Evolutionary conservation across 2,329 filamentous ascomycete genomes (phyloP).

Genomic region (Microdochium nivale): DNA sequence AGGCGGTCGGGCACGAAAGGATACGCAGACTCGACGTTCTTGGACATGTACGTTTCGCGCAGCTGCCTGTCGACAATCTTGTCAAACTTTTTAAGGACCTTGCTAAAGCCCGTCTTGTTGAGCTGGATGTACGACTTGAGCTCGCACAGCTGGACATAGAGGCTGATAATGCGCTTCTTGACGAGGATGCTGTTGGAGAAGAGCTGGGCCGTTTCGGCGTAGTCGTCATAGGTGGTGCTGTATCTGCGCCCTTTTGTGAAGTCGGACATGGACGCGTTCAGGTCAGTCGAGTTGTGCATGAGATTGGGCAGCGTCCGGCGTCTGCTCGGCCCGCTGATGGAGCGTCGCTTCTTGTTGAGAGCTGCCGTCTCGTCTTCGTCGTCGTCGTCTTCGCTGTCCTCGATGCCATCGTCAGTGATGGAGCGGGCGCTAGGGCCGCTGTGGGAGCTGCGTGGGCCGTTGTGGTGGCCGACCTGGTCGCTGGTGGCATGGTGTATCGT

Average conservation of each 20-base stretch:
- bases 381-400: slow-evolving; percentile 59
- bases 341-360: slow-evolving; percentile 34
- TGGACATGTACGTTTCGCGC: slow-evolving; percentile 66
- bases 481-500: slow-evolving; percentile 11
- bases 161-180: slow-evolving; percentile 80
- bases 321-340: slow-evolving; percentile 26
- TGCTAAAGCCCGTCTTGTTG: slow-evolving; percentile 92
- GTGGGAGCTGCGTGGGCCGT: slow-evolving; percentile 14
- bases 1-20: slow-evolving; percentile 72
- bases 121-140: slow-evolving; percentile 93
- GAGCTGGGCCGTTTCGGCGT: slow-evolving; percentile 63
- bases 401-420: slow-evolving; percentile 47
- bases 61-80: slow-evolving; percentile 84
- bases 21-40: slow-evolving; percentile 67
- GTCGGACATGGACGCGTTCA: slow-evolving; percentile 52
- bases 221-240: slow-evolving; percentile 67
- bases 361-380: slow-evolving; percentile 40
- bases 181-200: slow-evolving; percentile 69
- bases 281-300: slow-evolving; percentile 37
- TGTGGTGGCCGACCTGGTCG: slow-evolving; percentile 29
- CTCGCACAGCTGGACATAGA: slow-evolving; percentile 90
- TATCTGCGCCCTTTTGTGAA: slow-evolving; percentile 50
- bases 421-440: slow-evolving; percentile 35
- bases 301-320: slow-evolving; percentile 27
- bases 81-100: slow-evolving; percentile 97